A percentile compares a stretch with the other conserved stretches of the same genome.
phyloP scores from a whole-genome alignment of 208 protist genomes.

The Novymonas esmeraldas region DNA sequence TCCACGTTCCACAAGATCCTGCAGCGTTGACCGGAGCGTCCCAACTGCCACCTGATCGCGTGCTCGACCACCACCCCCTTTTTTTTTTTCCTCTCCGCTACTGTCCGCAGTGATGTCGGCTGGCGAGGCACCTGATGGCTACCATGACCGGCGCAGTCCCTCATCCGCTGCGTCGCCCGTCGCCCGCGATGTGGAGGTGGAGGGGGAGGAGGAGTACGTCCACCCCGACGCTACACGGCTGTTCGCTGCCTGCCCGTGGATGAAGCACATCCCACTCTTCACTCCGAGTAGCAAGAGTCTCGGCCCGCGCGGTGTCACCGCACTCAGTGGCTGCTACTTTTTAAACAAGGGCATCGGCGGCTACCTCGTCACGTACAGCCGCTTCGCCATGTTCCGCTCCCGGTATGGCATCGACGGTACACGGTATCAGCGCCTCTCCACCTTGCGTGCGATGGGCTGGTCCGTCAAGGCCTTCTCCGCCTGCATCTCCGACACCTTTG shows the following conservation, averaged over 20 bases:
- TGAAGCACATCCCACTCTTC: constrained; percentile 41
- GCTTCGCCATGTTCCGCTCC: constrained; percentile 47
- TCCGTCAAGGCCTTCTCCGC: constrained; percentile 64
- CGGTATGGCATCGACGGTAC: constrained; percentile 41
- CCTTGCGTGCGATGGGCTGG: constrained; percentile 46
- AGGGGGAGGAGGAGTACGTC: no score
- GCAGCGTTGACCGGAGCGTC: no score
- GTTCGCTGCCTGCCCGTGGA: constrained; percentile 22
- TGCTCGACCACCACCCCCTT: no score
- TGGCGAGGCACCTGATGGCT: no score
- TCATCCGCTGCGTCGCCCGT: no score
- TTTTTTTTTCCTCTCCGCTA: no score
- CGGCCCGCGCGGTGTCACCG: constrained; percentile 32
- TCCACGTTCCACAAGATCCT: no score
- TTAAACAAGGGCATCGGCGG: constrained; percentile 47
- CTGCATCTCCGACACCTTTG: constrained; percentile 52
- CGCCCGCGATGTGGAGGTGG: no score
- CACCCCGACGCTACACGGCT: constrained; percentile 19
- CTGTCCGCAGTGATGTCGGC: no score
- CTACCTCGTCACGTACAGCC: constrained; percentile 35
- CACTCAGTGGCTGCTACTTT: constrained; percentile 46
- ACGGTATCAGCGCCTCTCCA: constrained; percentile 52
- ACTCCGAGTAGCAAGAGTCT: constrained; percentile 30
- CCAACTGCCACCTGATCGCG: no score
- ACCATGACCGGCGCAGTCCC: no score